Percentiles rank a stretch among this genome's conserved stretches.
Conservation (phyloP, 768 basidiomycete genomes). For the Leucogyrophana mollusca region DNA sequence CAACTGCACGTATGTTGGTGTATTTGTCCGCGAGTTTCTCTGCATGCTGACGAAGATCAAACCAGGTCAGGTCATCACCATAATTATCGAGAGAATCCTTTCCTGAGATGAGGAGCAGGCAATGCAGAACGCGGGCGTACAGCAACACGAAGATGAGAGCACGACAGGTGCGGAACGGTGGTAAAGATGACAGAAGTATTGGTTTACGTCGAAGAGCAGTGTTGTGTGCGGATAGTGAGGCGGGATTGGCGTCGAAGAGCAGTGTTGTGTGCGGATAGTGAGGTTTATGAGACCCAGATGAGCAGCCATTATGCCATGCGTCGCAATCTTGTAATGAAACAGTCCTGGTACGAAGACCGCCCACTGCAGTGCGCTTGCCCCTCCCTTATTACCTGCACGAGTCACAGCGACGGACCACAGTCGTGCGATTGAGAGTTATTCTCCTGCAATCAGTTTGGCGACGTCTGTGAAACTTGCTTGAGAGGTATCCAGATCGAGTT, state of each 20-base stretch:
- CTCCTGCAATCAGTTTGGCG: slow-evolving; percentile 12
- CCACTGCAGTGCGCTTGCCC: neutral
- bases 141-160: slow-evolving; percentile 29
- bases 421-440: slow-evolving; percentile 16
- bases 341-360: slow-evolving; percentile 15
- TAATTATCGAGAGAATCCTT: slow-evolving; percentile 8
- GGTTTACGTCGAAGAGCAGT: slow-evolving; percentile 20
- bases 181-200: slow-evolving; percentile 23
- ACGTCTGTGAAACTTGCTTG: slow-evolving; percentile 4
- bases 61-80: neutral
- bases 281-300: slow-evolving; percentile 13
- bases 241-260: slow-evolving; percentile 6
- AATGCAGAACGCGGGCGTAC: slow-evolving; percentile 25
- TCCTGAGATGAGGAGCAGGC: slow-evolving; percentile 18
- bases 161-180: slow-evolving; percentile 25
- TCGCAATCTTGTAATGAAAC: slow-evolving; percentile 17
- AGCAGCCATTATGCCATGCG: slow-evolving; percentile 14
- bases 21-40: slow-evolving; percentile 1
- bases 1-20: slow-evolving; percentile 1
- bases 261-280: neutral
- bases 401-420: slow-evolving; percentile 8
- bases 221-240: slow-evolving; percentile 17
- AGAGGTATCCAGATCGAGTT: slow-evolving; percentile 4
- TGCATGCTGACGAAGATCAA: slow-evolving; percentile 1
- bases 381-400: slow-evolving; percentile 14